Evolutionary conservation across 1,139 yeast genomes (phyloP), one percentile per base, ranked within the genome.

Genomic region (Nakaseomyces kungkrabaensis): DNA sequence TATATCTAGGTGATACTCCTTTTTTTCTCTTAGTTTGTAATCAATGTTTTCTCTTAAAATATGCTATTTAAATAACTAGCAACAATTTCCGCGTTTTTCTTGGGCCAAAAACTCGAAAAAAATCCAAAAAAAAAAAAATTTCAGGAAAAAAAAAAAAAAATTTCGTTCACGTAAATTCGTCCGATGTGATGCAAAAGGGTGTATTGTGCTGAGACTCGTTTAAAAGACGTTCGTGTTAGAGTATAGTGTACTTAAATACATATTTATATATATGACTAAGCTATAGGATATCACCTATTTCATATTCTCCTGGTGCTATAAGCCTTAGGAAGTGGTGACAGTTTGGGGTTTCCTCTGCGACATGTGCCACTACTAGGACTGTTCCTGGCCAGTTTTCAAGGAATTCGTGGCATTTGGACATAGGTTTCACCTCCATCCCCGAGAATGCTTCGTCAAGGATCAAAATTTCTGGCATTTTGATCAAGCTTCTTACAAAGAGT

Each of bases 371-470:
- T 1, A 83, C 73, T 45, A 90, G 72, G 5, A 84, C 80, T 0
- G 95, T 82, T 2, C 90, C 84, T 4, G 77, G 74, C 73, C 84
- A 79, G 25, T 73, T 66, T 43, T 78, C 75, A 13, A 89, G 71
- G n/a, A 83, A 62, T 13, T 72, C 70, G 60, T 86, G 89, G 56
- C 96, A 89, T 53, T 72, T 72, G 26, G 72, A 71, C 66, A 89
- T 76, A 40, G 82, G 73, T 32, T 70, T 76, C 51, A 80, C 83
- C 47, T 85, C 88, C 94, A 90, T 87, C 32, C 92, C 94, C 13
- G 96, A 85, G 55, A 92, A 81, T 0, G 97, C 96, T 69, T 92
- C 98, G 64, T 92, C 98, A 3, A 92, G 71, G 49, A 92, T 84
- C 46, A 92, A 70, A 3, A 92, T 69, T 46, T 78, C 77, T 0